Conservation (phyloP, 192 early-diverging fungal genomes). For the Coemansia reversa region DNA sequence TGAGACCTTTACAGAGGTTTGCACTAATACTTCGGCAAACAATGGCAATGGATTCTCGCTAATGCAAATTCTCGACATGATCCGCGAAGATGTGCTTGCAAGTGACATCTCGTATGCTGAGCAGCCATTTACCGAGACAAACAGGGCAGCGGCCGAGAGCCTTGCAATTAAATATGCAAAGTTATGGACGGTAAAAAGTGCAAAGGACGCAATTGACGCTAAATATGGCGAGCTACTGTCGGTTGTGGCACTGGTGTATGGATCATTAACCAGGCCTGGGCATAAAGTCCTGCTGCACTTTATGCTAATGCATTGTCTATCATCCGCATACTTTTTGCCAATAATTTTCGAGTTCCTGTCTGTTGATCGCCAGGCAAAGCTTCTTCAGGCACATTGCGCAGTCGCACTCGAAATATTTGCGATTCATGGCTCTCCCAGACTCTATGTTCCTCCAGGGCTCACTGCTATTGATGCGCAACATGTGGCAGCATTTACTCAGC, state of each 20-base stretch:
- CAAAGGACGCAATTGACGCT: conserved; percentile 30
- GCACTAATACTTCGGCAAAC: background rate
- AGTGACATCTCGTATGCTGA: conserved; percentile 13
- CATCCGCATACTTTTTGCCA: conserved; percentile 57
- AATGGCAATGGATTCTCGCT: conserved; percentile 16
- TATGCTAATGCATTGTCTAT: conserved; percentile 55
- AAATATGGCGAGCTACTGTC: conserved; percentile 49
- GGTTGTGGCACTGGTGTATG: conserved; percentile 34
- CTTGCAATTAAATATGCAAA: conserved; percentile 36
- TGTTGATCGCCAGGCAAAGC: conserved; percentile 34
- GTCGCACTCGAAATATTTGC: conserved; percentile 40
- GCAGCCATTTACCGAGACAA: background rate
- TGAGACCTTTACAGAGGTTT: conserved; percentile 20
- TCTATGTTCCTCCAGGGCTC: conserved; percentile 30
- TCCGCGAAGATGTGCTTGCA: conserved; percentile 38
- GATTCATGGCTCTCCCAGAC: conserved; percentile 41
- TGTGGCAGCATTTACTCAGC: background rate
- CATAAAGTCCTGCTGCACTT: conserved; percentile 29
- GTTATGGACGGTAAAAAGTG: conserved; percentile 44
- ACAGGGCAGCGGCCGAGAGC: conserved; percentile 5
- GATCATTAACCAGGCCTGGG: conserved; percentile 32
- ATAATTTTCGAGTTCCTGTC: conserved; percentile 38
- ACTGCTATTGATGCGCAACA: conserved; percentile 19
- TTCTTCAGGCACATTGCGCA: conserved; percentile 50
- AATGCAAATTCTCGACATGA: conserved; percentile 28